Base-by-base conservation (phyloP, 306 rosid species). In the cucumber (Cucumis sativus) region DNA sequence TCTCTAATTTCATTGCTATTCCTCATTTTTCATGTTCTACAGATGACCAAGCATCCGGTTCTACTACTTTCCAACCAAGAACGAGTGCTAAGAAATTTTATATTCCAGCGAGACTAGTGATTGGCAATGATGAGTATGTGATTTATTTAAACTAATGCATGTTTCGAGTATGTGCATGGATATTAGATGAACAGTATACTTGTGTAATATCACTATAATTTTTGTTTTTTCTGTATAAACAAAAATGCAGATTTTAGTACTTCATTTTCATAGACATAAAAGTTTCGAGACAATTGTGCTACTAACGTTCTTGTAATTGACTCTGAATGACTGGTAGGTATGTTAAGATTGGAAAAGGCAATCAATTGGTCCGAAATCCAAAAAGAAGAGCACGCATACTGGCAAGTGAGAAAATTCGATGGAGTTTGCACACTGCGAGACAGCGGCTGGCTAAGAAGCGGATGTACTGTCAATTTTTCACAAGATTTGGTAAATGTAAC, bases 351-450 rank as follows among this genome's bases (percentile, higher is more conserved):
- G 99, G 99, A 68, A 92, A 91, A 66, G 99, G 97, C 23, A 92
- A 92, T 82, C 87, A 95, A 87, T 95, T 95, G 83, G 74, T 95
- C 76, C 88, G 99, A 72, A 90, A 92, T 86, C 93, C 98, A 68
- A 95, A 92, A 91, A 95, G 87, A 78, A 88, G 99, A 88, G 89
- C 85, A 40, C 92, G 99, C 17, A 80, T 85, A 77, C 86, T 95
- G 85, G 99, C 99, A 10, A 95, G 85, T 83, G 99, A 92, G 85
- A 95, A 93, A 84, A 92, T 95, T 79, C 88, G 97, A 75, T 95
- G 98, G 99, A 95, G 99, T 84, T 88, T 95, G 89, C 99, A 90
- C 85, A 95, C 99, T 74, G 97, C 96, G 66, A 89, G 98, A 78
- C 92, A 89, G 73, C 90, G 97, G 79, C 87, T 95, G 88, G 97